phyloP scores from a whole-genome alignment of 257 asterid species.

The Cynanchum wilfordii region DNA sequence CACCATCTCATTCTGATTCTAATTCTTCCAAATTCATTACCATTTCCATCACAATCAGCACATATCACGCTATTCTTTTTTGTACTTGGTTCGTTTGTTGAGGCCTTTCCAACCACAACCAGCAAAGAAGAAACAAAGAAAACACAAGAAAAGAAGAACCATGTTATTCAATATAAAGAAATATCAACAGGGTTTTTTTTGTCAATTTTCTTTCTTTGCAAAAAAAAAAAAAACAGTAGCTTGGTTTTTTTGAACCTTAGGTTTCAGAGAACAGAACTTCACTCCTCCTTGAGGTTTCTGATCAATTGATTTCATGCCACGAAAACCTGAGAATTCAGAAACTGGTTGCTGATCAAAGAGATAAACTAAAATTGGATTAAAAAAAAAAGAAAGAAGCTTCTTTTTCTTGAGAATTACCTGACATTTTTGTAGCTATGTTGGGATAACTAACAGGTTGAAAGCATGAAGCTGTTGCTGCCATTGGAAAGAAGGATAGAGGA shows the following conservation, averaged over 20 bases:
- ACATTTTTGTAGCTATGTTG: neutral
- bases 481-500: neutral
- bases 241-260: slow-evolving; percentile 10
- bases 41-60: slow-evolving; percentile 35
- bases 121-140: neutral
- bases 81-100: slow-evolving; percentile 22
- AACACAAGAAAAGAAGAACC: neutral
- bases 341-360: neutral
- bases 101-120: slow-evolving; percentile 18
- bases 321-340: slow-evolving; percentile 3
- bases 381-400: neutral
- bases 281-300: slow-evolving; percentile 6
- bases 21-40: neutral
- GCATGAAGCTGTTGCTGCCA: slow-evolving; percentile 11
- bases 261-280: slow-evolving; percentile 1
- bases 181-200: too few species aligned
- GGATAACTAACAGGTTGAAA: neutral
- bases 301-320: slow-evolving; percentile 1
- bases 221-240: neutral
- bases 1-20: too few species aligned
- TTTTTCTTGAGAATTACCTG: neutral
- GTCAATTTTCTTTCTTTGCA: too few species aligned
- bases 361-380: neutral
- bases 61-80: slow-evolving; percentile 27
- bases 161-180: neutral